Conservation (phyloP, 2,329 filamentous ascomycete genomes). For the Paecilomyces niveus region DNA sequence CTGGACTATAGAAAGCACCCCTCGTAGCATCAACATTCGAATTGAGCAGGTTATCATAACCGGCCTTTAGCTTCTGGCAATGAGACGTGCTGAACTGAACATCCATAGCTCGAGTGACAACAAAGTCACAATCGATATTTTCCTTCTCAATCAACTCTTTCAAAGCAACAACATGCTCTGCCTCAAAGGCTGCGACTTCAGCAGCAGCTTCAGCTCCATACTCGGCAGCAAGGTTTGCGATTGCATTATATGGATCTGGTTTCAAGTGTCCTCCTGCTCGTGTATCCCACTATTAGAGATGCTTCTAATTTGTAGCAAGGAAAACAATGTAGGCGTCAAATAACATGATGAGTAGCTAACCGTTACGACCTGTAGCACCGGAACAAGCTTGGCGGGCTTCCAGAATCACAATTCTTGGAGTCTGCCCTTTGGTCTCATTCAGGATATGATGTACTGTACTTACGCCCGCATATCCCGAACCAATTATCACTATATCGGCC, state of each 20-base stretch:
- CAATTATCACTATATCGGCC: constrained; percentile 42
- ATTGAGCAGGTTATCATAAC: constrained; percentile 20
- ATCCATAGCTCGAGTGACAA: constrained; percentile 32
- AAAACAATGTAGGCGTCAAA: background rate
- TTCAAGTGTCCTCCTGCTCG: constrained; percentile 33
- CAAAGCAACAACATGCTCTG: constrained; percentile 32
- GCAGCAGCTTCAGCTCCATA: constrained; percentile 29
- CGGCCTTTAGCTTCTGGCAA: constrained; percentile 21
- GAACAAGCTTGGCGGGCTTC: constrained; percentile 38
- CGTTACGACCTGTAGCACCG: constrained; percentile 40
- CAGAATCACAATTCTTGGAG: constrained; percentile 29
- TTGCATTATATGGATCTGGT: constrained; percentile 35
- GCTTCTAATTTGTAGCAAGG: background rate
- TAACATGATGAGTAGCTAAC: constrained; percentile 10
- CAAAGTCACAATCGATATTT: constrained; percentile 38
- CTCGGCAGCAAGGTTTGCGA: constrained; percentile 21
- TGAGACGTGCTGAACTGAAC: constrained; percentile 26
- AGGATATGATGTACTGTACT: constrained; percentile 39
- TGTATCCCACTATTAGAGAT: constrained; percentile 2
- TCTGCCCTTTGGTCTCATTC: constrained; percentile 6
- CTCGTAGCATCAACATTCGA: background rate
- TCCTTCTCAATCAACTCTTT: constrained; percentile 33
- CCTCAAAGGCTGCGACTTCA: constrained; percentile 35
- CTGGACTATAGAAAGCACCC: background rate
- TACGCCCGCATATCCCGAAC: constrained; percentile 42